phyloP scores from a whole-genome alignment of 495 filamentous ascomycete genomes.

The Aspergillus cavernicola region DNA sequence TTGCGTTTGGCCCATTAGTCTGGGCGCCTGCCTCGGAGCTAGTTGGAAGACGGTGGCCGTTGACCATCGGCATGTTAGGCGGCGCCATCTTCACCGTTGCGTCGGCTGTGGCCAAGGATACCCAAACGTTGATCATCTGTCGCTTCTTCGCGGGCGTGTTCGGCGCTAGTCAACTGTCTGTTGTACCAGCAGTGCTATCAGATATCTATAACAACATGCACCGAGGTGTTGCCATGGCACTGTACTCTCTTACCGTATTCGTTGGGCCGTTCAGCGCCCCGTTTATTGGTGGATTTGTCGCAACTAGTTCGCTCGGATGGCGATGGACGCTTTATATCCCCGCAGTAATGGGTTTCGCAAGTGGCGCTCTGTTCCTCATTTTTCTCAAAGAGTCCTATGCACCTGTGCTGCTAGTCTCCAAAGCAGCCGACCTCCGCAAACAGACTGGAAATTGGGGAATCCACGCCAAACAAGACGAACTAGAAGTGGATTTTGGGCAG shows the following conservation, averaged over 20 bases:
- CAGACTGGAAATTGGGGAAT: conserved; percentile 33
- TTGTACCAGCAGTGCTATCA: conserved; percentile 58
- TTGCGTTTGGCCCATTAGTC: conserved; percentile 56
- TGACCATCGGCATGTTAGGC: conserved; percentile 50
- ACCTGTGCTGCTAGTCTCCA: conserved; percentile 22
- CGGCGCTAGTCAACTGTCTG: conserved; percentile 60
- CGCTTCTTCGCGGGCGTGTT: conserved; percentile 67
- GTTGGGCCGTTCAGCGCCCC: conserved; percentile 35
- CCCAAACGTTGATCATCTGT: conserved; percentile 56
- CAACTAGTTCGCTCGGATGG: conserved; percentile 26
- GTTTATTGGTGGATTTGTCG: conserved; percentile 33
- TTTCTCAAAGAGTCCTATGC: conserved; percentile 29
- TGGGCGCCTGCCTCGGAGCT: conserved; percentile 58
- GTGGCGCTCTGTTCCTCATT: conserved; percentile 7
- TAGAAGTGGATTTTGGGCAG: conserved; percentile 28
- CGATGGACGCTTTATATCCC: conserved; percentile 35
- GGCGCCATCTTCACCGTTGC: conserved; percentile 59
- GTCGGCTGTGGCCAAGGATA: conserved; percentile 52
- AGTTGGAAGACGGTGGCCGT: conserved; percentile 59
- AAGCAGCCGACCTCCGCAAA: conserved; percentile 25
- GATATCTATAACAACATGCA: conserved; percentile 56
- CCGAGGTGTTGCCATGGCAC: conserved; percentile 50
- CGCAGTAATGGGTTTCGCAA: conserved; percentile 20
- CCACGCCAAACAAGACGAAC: conserved; percentile 36
- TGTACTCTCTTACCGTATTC: conserved; percentile 47